phyloP scores from a whole-genome alignment of 768 basidiomycete genomes.

The Trichaptum fuscoviolaceum region DNA sequence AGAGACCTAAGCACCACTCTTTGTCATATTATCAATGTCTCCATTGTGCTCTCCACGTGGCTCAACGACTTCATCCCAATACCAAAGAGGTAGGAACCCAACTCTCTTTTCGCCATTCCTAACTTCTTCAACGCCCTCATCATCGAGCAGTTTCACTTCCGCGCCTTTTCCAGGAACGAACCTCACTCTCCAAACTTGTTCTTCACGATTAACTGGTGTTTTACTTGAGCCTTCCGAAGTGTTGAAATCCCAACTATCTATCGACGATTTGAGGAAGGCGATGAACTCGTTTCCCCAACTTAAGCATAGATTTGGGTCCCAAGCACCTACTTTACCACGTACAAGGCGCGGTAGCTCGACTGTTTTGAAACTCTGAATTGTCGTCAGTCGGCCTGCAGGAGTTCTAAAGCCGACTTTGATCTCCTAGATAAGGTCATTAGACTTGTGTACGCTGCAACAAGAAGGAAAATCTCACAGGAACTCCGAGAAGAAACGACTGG shows the following conservation, averaged over 20 bases:
- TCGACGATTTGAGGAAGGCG: conserved; percentile 36
- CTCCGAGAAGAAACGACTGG: conserved; percentile 86
- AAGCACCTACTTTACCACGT: conserved; percentile 65
- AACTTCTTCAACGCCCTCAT: conserved; percentile 50
- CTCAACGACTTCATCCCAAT: conserved; percentile 34
- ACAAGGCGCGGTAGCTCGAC: conserved; percentile 74
- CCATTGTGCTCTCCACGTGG: not conserved
- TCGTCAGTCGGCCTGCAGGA: conserved; percentile 60
- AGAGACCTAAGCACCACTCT: not conserved
- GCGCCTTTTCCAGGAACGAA: conserved; percentile 59
- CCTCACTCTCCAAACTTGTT: conserved; percentile 62
- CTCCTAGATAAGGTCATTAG: conserved; percentile 41
- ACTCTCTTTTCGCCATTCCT: conserved; percentile 63
- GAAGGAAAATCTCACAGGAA: conserved; percentile 53
- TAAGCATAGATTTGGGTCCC: conserved; percentile 74
- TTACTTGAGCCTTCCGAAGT: not conserved
- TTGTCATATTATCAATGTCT: not conserved
- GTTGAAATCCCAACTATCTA: conserved; percentile 7
- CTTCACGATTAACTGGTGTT: conserved; percentile 15
- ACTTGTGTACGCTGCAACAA: not conserved
- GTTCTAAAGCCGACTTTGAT: conserved; percentile 87
- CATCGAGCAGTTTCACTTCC: conserved; percentile 43
- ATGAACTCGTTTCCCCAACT: conserved; percentile 69
- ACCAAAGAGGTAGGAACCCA: conserved; percentile 77
- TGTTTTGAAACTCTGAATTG: conserved; percentile 70